These are phyloP conservation scores for Diaporthe citrichinensis DNA, from an alignment of 2,329 filamentous ascomycete species.

Conservation along the genomic window DNA sequence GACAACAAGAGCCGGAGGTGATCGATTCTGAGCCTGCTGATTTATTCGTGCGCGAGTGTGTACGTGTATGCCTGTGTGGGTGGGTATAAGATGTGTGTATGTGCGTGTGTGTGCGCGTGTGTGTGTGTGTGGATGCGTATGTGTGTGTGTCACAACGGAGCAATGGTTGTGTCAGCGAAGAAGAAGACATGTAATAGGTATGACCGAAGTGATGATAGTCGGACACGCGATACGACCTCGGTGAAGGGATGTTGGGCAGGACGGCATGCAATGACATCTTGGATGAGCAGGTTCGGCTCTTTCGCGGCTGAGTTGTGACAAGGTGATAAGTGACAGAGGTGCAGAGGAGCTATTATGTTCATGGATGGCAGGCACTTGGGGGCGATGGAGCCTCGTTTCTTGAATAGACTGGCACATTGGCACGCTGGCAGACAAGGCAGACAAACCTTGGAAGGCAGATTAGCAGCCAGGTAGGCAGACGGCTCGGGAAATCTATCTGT, in stretches of 20 bases:
- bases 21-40: not conserved
- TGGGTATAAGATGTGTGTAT: no score
- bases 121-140: slow-evolving; percentile 12
- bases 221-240: slow-evolving; percentile 10
- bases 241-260: slow-evolving; percentile 9
- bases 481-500: not conserved
- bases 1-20: not conserved
- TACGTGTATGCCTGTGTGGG: not conserved
- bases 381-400: not conserved
- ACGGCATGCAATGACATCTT: slow-evolving; percentile 26
- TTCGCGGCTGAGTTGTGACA: not conserved
- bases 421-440: not conserved
- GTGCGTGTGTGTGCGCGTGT: not conserved
- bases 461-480: not conserved
- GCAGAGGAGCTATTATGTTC: not conserved
- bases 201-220: not conserved
- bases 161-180: not conserved
- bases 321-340: slow-evolving; percentile 5
- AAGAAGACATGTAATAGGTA: not conserved
- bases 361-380: no score
- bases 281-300: not conserved
- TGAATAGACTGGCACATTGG: not conserved
- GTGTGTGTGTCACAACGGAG: slow-evolving; percentile 6
- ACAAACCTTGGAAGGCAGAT: not conserved
- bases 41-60: not conserved